Percentiles rank a stretch among this genome's conserved stretches.
Conservation (phyloP, 768 basidiomycete species). For the Leucocoprinus leucothites region DNA sequence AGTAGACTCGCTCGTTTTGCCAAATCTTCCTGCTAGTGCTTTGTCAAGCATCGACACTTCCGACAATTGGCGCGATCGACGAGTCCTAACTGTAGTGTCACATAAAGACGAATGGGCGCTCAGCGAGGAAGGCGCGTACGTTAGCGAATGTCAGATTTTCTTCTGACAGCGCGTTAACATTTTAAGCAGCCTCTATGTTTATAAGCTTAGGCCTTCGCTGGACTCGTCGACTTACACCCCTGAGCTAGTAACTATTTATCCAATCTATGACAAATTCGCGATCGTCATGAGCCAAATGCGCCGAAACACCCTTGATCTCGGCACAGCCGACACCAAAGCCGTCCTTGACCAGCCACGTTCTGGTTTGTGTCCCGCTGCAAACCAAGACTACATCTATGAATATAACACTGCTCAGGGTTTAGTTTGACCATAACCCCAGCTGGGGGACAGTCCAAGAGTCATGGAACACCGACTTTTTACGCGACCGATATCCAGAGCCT, state of each 20-base stretch:
- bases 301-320: constrained; percentile 33
- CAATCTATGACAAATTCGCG: constrained; percentile 52
- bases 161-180: constrained; percentile 4
- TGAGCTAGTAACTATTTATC: constrained; percentile 49
- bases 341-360: constrained; percentile 32
- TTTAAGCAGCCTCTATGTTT: constrained; percentile 43
- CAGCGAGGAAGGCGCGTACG: constrained; percentile 54
- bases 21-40: constrained; percentile 11
- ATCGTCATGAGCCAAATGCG: constrained; percentile 57
- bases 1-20: constrained; percentile 35
- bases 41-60: constrained; percentile 6
- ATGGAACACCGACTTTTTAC: constrained; percentile 37
- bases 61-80: constrained; percentile 23
- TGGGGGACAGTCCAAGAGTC: constrained; percentile 24
- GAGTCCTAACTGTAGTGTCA: constrained; percentile 48
- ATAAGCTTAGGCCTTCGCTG: constrained; percentile 32
- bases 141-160: constrained; percentile 1
- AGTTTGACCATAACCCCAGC: constrained; percentile 50
- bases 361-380: constrained; percentile 28
- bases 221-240: constrained; percentile 29
- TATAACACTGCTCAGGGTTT: constrained; percentile 38
- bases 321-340: constrained; percentile 19
- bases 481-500: constrained; percentile 48
- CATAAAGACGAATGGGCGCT: constrained; percentile 40
- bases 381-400: constrained; percentile 3